Evolutionary conservation across 2,329 filamentous ascomycete genomes (phyloP).

Genomic region (Corinectria fuckeliana): DNA sequence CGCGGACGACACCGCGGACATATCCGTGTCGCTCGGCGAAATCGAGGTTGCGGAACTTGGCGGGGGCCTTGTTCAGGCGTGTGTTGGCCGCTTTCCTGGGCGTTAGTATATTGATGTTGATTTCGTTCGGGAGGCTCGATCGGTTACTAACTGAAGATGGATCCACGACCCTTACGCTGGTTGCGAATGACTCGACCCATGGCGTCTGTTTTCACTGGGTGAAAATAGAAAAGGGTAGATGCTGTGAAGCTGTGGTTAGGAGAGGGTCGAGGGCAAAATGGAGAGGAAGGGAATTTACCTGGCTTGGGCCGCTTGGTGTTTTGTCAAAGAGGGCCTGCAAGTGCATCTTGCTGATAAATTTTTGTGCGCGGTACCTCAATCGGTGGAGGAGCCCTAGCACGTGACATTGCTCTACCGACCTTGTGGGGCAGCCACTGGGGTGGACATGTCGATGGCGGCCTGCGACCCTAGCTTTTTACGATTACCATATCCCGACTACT

Average conservation of each 20-base stretch:
- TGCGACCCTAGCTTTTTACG: neutral
- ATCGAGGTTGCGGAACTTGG: constrained; percentile 97
- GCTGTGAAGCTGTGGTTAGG: constrained; percentile 42
- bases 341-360: constrained; percentile 42
- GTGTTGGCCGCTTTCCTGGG: constrained; percentile 71
- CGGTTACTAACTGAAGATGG: constrained; percentile 61
- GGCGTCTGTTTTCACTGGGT: constrained; percentile 46
- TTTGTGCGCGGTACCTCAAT: constrained; percentile 46
- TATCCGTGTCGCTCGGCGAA: constrained; percentile 98
- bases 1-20: constrained; percentile 95
- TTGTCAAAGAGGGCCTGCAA: constrained; percentile 42
- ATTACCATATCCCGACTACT: too few relatives aligned
- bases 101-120: constrained; percentile 42
- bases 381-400: constrained; percentile 45
- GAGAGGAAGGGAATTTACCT: constrained; percentile 44
- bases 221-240: constrained; percentile 43
- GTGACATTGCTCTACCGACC: constrained; percentile 36
- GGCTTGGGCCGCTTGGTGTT: constrained; percentile 50
- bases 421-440: constrained; percentile 6
- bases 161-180: constrained; percentile 67
- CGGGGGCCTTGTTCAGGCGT: constrained; percentile 83
- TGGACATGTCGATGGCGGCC: neutral
- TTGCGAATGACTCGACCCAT: constrained; percentile 71
- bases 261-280: constrained; percentile 35
- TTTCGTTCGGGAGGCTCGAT: constrained; percentile 34